phyloP scores from a whole-genome alignment of 192 early-diverging fungal species.

The Linnemannia hyalina region DNA sequence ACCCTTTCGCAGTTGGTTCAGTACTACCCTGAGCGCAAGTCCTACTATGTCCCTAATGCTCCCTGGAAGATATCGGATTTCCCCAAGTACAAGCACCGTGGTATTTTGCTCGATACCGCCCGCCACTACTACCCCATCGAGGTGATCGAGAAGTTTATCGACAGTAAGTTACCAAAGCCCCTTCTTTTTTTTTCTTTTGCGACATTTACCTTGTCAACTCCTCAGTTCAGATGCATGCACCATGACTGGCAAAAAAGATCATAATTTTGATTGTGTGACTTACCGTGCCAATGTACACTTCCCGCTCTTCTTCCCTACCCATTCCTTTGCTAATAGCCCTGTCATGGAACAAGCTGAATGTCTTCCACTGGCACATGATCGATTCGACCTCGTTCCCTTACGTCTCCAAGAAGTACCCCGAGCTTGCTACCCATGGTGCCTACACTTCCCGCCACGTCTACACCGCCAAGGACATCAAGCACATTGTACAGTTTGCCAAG shows the following conservation, averaged over 20 bases:
- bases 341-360: constrained; percentile 54
- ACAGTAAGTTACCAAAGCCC: constrained; percentile 18
- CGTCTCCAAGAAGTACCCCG: constrained; percentile 38
- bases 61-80: constrained; percentile 50
- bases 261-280: neutral
- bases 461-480: constrained; percentile 56
- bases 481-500: constrained; percentile 63
- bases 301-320: neutral
- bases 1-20: constrained; percentile 64
- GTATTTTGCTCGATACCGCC: constrained; percentile 51
- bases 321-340: constrained; percentile 17
- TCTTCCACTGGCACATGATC: constrained; percentile 54
- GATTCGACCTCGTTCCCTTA: constrained; percentile 53
- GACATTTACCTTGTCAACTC: neutral
- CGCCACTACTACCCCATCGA: constrained; percentile 44
- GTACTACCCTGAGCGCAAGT: constrained; percentile 41
- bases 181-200: no score
- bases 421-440: constrained; percentile 50
- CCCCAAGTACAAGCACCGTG: constrained; percentile 53
- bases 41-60: constrained; percentile 59
- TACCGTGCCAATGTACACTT: neutral
- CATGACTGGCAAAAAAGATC: neutral
- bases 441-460: constrained; percentile 59
- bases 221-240: neutral
- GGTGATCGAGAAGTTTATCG: constrained; percentile 39